Evolutionary conservation across 805 yeast species (phyloP).

Genomic region (Wickerhamomyces subpelliculosus): DNA sequence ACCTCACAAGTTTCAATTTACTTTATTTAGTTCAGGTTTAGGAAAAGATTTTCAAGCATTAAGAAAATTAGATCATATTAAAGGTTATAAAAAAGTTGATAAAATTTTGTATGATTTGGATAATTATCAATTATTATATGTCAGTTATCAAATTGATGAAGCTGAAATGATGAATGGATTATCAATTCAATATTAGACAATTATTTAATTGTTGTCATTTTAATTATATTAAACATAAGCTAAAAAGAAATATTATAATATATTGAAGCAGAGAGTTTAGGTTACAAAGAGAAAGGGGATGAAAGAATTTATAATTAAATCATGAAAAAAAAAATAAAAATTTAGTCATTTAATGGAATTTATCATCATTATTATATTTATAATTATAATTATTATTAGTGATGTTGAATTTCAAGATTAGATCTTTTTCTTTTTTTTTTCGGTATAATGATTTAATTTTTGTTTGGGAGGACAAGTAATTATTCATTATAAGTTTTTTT

Average conservation of each 20-base stretch:
- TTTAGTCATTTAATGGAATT: neutral
- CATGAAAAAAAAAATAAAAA: slow-evolving; percentile 11
- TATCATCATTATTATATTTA: neutral
- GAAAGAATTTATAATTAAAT: slow-evolving; percentile 2
- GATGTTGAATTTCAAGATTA: neutral
- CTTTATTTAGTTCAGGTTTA: slow-evolving; percentile 33
- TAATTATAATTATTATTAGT: neutral
- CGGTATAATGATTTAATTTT: slow-evolving; percentile 19
- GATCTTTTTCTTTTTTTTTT: slow-evolving; percentile 16
- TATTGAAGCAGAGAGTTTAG: neutral
- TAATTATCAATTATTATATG: slow-evolving; percentile 65
- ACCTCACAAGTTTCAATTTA: slow-evolving; percentile 70
- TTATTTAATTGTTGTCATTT: neutral
- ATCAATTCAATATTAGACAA: neutral
- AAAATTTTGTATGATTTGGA: slow-evolving; percentile 67
- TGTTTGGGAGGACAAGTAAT: slow-evolving; percentile 19
- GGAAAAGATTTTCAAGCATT: slow-evolving; percentile 29
- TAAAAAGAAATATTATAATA: neutral
- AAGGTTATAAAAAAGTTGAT: slow-evolving; percentile 57
- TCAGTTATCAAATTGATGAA: slow-evolving; percentile 45
- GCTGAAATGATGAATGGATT: slow-evolving; percentile 15
- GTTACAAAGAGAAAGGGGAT: neutral
- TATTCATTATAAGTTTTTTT: slow-evolving; percentile 19
- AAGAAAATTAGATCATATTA: slow-evolving; percentile 25
- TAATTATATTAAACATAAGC: neutral